Percentiles rank a stretch among this genome's conserved stretches.
Conservation (phyloP, 192 early-diverging fungal species). For the Helicostylum pulchrum region DNA sequence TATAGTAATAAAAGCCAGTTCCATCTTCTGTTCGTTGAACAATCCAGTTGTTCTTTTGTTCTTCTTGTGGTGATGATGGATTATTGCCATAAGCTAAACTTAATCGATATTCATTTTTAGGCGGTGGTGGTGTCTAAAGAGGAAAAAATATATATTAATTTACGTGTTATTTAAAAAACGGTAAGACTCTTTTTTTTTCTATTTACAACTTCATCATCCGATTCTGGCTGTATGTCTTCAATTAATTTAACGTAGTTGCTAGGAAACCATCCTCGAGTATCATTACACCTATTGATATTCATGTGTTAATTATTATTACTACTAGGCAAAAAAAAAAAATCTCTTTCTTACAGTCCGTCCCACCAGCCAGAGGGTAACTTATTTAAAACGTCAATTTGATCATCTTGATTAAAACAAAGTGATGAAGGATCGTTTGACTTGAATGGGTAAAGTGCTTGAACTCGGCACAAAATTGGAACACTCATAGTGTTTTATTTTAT, state of each 20-base stretch:
- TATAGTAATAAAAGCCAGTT: conserved; percentile 25
- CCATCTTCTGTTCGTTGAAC: conserved; percentile 29
- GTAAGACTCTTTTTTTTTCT: background rate
- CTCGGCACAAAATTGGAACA: conserved; percentile 33
- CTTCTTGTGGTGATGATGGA: background rate
- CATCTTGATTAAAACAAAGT: conserved; percentile 80
- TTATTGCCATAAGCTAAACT: background rate
- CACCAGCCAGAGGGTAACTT: conserved; percentile 96
- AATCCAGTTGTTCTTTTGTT: background rate
- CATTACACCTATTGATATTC: conserved; percentile 41
- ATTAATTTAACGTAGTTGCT: conserved; percentile 77
- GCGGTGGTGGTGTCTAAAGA: background rate
- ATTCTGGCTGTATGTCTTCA: background rate
- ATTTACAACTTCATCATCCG: background rate
- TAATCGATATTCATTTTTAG: background rate
- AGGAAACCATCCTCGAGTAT: conserved; percentile 87
- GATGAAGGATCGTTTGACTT: conserved; percentile 72
- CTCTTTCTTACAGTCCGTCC: conserved; percentile 72
- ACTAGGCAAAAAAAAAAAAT: background rate
- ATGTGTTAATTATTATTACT: background rate
- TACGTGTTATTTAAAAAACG: background rate
- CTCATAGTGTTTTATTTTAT: conserved; percentile 6
- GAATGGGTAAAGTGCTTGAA: conserved; percentile 88
- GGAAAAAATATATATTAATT: background rate
- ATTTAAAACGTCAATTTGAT: conserved; percentile 87